Evolutionary conservation across 2,329 filamentous ascomycete genomes (phyloP).

Genomic region (Aspergillus versicolor): DNA sequence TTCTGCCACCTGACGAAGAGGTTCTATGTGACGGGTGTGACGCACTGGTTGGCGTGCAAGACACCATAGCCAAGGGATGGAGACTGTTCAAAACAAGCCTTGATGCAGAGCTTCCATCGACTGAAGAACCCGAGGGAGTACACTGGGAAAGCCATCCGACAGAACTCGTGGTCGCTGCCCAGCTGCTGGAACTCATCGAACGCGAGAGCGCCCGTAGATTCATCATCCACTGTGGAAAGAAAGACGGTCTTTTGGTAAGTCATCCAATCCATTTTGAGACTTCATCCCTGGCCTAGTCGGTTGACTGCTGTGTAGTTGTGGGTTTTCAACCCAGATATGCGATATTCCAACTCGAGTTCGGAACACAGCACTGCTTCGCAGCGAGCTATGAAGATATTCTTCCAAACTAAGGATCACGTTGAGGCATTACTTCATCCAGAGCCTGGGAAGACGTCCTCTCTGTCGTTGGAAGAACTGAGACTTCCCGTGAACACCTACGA

Average conservation of each 20-base stretch:
- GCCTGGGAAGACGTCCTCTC: conserved; percentile 36
- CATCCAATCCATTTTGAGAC: not conserved
- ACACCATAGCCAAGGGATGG: conserved; percentile 43
- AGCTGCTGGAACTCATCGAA: conserved; percentile 57
- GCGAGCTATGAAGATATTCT: conserved; percentile 60
- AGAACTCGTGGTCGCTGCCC: conserved; percentile 51
- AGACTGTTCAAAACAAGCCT: conserved; percentile 53
- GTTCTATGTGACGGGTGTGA: conserved; percentile 34
- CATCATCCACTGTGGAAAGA: conserved; percentile 43
- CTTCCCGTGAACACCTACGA: conserved; percentile 39
- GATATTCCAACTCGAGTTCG: conserved; percentile 51
- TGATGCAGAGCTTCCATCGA: conserved; percentile 16
- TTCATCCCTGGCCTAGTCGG: too few relatives aligned
- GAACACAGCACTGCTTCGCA: conserved; percentile 33
- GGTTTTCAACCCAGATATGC: conserved; percentile 61
- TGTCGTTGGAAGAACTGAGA: conserved; percentile 51
- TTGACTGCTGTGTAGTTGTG: conserved; percentile 44
- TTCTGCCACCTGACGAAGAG: conserved; percentile 13
- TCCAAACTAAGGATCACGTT: conserved; percentile 38
- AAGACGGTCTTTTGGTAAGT: conserved; percentile 39
- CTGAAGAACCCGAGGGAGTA: conserved; percentile 29
- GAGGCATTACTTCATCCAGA: conserved; percentile 37
- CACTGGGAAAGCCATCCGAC: conserved; percentile 32
- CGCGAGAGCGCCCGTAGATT: conserved; percentile 58
- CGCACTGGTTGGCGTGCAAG: conserved; percentile 39